Conservation (phyloP, 2,329 filamentous ascomycete genomes). For the Aureobasidium namibiae region DNA sequence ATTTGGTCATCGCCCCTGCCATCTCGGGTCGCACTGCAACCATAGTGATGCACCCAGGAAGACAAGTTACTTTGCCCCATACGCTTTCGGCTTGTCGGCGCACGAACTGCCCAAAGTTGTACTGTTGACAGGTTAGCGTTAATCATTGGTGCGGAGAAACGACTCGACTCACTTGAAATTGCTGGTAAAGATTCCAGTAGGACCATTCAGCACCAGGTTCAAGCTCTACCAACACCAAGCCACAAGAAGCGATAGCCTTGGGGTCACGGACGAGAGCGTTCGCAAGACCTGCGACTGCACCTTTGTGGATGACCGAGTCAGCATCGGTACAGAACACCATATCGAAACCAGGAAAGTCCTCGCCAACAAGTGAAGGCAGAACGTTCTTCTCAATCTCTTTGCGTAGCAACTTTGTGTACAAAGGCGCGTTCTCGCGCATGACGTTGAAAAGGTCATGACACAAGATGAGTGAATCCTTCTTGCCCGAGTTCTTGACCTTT, state of each 20-base stretch:
- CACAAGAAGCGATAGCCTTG: slow-evolving; percentile 20
- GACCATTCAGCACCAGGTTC: slow-evolving; percentile 21
- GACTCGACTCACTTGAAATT: slow-evolving; percentile 16
- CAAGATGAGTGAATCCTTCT: slow-evolving; percentile 21
- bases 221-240: slow-evolving; percentile 19
- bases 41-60: slow-evolving; percentile 22
- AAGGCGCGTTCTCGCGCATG: slow-evolving; percentile 17
- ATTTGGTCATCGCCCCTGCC: slow-evolving; percentile 19
- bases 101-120: slow-evolving; percentile 20
- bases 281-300: slow-evolving; percentile 18
- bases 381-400: slow-evolving; percentile 18
- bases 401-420: slow-evolving; percentile 15
- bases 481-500: slow-evolving; percentile 19
- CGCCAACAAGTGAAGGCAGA: slow-evolving; percentile 16
- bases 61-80: slow-evolving; percentile 20
- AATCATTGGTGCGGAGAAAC: background rate
- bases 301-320: slow-evolving; percentile 19
- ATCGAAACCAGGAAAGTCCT: slow-evolving; percentile 17
- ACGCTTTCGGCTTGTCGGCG: slow-evolving; percentile 19
- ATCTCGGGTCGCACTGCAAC: slow-evolving; percentile 20
- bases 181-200: slow-evolving; percentile 21
- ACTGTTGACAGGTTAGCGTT: slow-evolving; percentile 2
- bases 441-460: slow-evolving; percentile 21
- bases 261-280: slow-evolving; percentile 17
- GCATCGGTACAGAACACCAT: slow-evolving; percentile 21